Evolutionary conservation across 352 stramenopile genomes (phyloP), one percentile per base, ranked within the genome.

Genomic region (Phytophthora palmivora): DNA sequence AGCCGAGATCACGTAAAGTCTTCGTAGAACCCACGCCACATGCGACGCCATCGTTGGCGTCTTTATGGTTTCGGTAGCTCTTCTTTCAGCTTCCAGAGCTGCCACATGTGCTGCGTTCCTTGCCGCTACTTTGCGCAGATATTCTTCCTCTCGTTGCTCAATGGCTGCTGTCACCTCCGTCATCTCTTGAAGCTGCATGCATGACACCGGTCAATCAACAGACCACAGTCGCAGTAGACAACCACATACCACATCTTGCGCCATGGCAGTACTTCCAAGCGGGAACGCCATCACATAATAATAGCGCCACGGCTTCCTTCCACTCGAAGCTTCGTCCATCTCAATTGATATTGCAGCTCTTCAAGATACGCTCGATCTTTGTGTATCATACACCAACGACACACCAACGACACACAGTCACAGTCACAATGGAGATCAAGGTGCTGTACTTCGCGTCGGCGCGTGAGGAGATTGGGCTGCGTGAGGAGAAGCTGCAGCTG

Each of bases 391-490:
- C 46, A 70, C 46, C 39, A 58, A 37, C 12, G 7, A 15, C 6
- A 44, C 28, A 48, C 10, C 2, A 34, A 34, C 7, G 10, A 53
- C 18, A 46, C 19, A n/a, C 22, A 32, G 46, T 10, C 10, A 34
- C 10, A 9, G 10, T 34, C 10, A 10, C 7, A 16, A 79, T 85
- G 70, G 58, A 78, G 37, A 45, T 94, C 55, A 89, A 89, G 46
- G 80, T 92, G 74, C 77, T 94, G 19, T 94, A 88, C 80, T 94
- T 94, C 59, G 86, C 86, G 48, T 86, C 84, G 41, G 81, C 78
- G 56, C 76, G 84, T 7, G 86, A 94, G 73, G 74, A 79, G 30
- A 63, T 93, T 56, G 86, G 84, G 7, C 62, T 79, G 39, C 86
- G 84, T n/a, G 84, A 94, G 53, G 84, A 94, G 58, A 67, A 67